A percentile compares a stretch with the other conserved stretches of the same genome.
These are phyloP conservation scores for Keithomyces neogunnii DNA, from an alignment of 2,329 filamentous ascomycete genomes.

Conservation along the genomic window DNA sequence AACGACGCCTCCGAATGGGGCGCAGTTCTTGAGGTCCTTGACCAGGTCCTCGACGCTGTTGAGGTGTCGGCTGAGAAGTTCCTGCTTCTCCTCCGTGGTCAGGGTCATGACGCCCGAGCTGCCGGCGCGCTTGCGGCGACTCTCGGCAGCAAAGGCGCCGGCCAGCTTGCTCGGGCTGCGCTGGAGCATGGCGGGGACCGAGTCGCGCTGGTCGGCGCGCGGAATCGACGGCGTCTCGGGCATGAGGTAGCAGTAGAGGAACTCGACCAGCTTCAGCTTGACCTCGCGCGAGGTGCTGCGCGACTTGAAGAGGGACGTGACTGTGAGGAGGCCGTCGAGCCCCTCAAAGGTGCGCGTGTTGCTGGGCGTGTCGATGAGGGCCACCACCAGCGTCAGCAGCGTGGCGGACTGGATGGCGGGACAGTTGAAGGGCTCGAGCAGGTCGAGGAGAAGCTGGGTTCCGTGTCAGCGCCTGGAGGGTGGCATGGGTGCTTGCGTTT, in stretches of 20 bases:
- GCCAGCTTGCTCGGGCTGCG: slow-evolving; percentile 61
- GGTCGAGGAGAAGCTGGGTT: slow-evolving; percentile 73
- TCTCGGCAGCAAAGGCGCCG: slow-evolving; percentile 39
- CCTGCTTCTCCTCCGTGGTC: slow-evolving; percentile 74
- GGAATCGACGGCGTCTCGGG: slow-evolving; percentile 64
- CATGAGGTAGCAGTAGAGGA: slow-evolving; percentile 98
- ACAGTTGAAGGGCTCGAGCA: slow-evolving; percentile 86
- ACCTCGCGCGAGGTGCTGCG: slow-evolving; percentile 78
- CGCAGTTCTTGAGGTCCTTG: slow-evolving; percentile 70
- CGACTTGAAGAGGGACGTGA: slow-evolving; percentile 89
- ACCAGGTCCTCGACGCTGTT: slow-evolving; percentile 80
- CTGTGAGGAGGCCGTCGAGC: slow-evolving; percentile 82
- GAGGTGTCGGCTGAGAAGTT: slow-evolving; percentile 66
- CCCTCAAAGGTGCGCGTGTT: slow-evolving; percentile 90
- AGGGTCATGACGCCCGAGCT: slow-evolving; percentile 38
- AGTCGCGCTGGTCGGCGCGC: slow-evolving; percentile 34
- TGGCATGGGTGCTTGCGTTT: neutral
- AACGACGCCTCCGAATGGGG: slow-evolving; percentile 60
- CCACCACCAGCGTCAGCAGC: slow-evolving; percentile 81
- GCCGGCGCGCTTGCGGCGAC: slow-evolving; percentile 23
- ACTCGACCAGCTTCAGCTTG: slow-evolving; percentile 93
- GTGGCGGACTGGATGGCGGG: slow-evolving; percentile 86
- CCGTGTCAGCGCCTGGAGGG: neutral
- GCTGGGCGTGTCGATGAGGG: slow-evolving; percentile 73
- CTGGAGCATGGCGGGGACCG: slow-evolving; percentile 47